Conservation (phyloP, 352 stramenopile species). For the Globisporangium cederbergense region DNA sequence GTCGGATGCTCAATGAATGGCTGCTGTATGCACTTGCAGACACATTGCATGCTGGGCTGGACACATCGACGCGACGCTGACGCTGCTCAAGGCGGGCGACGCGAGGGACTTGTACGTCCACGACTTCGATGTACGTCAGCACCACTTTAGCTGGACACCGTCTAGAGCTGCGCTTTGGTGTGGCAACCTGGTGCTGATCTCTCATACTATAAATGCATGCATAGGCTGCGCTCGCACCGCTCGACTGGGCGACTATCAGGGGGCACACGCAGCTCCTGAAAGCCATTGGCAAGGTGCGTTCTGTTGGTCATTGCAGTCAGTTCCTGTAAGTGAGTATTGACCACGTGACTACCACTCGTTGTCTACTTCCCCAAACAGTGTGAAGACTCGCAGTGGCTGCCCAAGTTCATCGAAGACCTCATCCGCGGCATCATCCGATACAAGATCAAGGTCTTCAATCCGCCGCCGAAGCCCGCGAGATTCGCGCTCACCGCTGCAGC, state of each 20-base stretch:
- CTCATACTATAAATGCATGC: not conserved
- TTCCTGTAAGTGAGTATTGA: not conserved
- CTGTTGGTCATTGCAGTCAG: not conserved
- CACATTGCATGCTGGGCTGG: conserved; percentile 70
- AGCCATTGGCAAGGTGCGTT: conserved; percentile 49
- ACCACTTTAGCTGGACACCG: not conserved
- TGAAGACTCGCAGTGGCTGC: conserved; percentile 59
- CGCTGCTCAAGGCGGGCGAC: conserved; percentile 45
- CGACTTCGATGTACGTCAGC: conserved; percentile 53
- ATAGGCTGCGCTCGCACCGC: conserved; percentile 33
- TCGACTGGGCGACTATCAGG: conserved; percentile 59
- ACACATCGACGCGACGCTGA: conserved; percentile 49
- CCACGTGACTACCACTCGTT: not conserved
- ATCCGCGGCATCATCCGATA: conserved; percentile 65
- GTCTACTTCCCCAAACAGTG: conserved; percentile 23
- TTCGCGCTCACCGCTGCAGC: conserved; percentile 7
- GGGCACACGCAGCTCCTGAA: conserved; percentile 41
- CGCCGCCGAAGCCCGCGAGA: conserved; percentile 26
- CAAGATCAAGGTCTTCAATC: conserved; percentile 75
- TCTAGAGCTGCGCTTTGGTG: no score
- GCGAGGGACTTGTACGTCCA: conserved; percentile 58
- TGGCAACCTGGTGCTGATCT: not conserved
- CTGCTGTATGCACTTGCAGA: conserved; percentile 19
- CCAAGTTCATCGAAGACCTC: conserved; percentile 70
- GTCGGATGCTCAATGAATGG: no score